phyloP scores from a whole-genome alignment of 768 basidiomycete species.

The Trametopsis cervina region DNA sequence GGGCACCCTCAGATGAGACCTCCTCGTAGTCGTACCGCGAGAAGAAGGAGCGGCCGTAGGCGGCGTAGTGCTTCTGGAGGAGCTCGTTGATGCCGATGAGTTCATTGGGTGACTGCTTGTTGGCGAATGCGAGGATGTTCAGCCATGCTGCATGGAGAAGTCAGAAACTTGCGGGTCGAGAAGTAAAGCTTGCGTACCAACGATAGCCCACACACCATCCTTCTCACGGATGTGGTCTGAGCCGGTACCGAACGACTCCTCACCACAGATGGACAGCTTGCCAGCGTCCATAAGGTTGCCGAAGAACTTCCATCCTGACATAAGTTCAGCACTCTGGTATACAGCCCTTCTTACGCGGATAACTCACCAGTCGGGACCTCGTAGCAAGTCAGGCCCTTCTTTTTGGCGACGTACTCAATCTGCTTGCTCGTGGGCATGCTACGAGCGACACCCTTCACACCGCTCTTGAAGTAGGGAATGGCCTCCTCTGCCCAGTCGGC shows the following conservation, averaged over 20 bases:
- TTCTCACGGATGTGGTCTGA: slow-evolving; percentile 99
- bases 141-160: slow-evolving; percentile 68
- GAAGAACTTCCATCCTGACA: slow-evolving; percentile 97
- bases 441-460: slow-evolving; percentile 92
- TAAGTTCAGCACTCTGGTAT: neutral
- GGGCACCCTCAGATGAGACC: slow-evolving; percentile 85
- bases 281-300: slow-evolving; percentile 99
- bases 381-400: slow-evolving; percentile 86
- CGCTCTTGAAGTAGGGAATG: slow-evolving; percentile 90
- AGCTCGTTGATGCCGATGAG: slow-evolving; percentile 89
- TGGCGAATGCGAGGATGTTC: slow-evolving; percentile 91
- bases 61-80: slow-evolving; percentile 78
- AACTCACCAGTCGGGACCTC: slow-evolving; percentile 92
- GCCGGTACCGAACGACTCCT: slow-evolving; percentile 99
- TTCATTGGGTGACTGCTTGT: slow-evolving; percentile 65
- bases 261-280: slow-evolving; percentile 94
- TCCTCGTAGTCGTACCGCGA: slow-evolving; percentile 99
- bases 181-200: slow-evolving; percentile 50
- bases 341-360: no score
- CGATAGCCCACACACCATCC: slow-evolving; percentile 96
- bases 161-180: neutral
- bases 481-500: slow-evolving; percentile 86
- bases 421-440: slow-evolving; percentile 98
- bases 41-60: slow-evolving; percentile 97
- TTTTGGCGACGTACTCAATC: slow-evolving; percentile 92